These are phyloP conservation scores for Aspergillus sp. DNA, from an alignment of 2,329 filamentous ascomycete genomes.

Conservation along the genomic window DNA sequence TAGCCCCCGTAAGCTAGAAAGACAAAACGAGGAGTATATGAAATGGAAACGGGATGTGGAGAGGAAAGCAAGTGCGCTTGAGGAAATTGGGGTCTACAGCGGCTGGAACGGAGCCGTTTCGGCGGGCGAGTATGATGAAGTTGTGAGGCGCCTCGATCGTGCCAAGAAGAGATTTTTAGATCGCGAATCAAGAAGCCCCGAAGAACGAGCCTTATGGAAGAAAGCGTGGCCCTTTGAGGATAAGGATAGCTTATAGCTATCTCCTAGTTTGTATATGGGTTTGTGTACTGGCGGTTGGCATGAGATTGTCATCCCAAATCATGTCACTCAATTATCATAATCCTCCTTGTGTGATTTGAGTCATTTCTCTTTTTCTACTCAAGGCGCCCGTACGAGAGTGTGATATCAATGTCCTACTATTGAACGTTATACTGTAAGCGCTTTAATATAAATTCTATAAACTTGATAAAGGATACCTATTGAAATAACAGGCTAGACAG, in stretches of 20 bases:
- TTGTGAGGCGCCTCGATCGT: slow-evolving; percentile 7
- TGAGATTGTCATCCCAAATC: no score
- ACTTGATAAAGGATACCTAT: no score
- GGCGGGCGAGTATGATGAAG: slow-evolving; percentile 16
- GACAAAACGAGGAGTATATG: slow-evolving; percentile 9
- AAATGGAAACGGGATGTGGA: slow-evolving; percentile 20
- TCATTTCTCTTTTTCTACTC: no score
- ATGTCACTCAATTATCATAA: no score
- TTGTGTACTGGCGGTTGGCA: no score
- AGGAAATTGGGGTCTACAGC: slow-evolving; percentile 17
- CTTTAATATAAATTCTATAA: no score
- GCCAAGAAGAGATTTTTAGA: slow-evolving; percentile 13
- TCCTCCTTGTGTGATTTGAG: no score
- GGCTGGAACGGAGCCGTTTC: slow-evolving; percentile 22
- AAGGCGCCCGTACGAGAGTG: no score
- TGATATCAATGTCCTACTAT: no score
- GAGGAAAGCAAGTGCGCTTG: slow-evolving; percentile 15
- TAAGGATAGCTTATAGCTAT: background rate
- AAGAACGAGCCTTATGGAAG: slow-evolving; percentile 8
- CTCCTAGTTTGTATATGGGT: no score
- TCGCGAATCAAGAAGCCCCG: slow-evolving; percentile 11
- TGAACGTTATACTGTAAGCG: no score
- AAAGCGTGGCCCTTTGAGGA: slow-evolving; percentile 14
- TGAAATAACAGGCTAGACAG: no score
- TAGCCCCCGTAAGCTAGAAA: slow-evolving; percentile 10